These are phyloP conservation scores for Grosmannia serpens DNA, from an alignment of 2,329 filamentous ascomycete species.

Conservation along the genomic window DNA sequence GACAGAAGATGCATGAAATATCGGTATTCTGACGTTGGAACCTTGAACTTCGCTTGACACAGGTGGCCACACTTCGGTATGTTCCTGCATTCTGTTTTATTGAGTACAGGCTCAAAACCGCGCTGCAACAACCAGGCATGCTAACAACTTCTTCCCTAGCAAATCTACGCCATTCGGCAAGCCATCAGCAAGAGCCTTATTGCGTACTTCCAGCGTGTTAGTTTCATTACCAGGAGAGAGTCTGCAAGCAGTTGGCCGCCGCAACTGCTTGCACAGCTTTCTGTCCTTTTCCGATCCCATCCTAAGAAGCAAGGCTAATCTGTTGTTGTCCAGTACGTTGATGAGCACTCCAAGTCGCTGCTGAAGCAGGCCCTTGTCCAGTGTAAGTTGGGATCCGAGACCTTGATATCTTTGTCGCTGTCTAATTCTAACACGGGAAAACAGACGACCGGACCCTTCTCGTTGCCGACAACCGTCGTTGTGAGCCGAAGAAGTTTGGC, in stretches of 20 bases:
- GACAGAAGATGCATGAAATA: not conserved
- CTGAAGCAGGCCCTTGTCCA: constrained; percentile 93
- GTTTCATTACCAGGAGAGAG: constrained; percentile 6
- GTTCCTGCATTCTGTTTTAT: not conserved
- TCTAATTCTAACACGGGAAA: not conserved
- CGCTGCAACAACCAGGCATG: not conserved
- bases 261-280: not conserved
- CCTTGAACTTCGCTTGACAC: constrained; percentile 23
- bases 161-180: constrained; percentile 79
- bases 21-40: constrained; percentile 2
- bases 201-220: constrained; percentile 33
- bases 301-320: constrained; percentile 66
- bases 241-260: too few species aligned
- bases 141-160: constrained; percentile 7
- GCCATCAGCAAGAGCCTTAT: constrained; percentile 89
- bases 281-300: not conserved
- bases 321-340: constrained; percentile 67
- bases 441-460: constrained; percentile 49
- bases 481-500: constrained; percentile 97
- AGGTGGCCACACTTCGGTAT: constrained; percentile 15
- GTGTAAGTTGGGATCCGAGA: constrained; percentile 26
- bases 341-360: constrained; percentile 99
- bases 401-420: not conserved
- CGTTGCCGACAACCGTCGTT: constrained; percentile 97
- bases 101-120: not conserved